Evolutionary conservation across 1,284 basidiomycete genomes (phyloP), one percentile per base, ranked within the genome.

Genomic region (Papiliotrema fonsecae): DNA sequence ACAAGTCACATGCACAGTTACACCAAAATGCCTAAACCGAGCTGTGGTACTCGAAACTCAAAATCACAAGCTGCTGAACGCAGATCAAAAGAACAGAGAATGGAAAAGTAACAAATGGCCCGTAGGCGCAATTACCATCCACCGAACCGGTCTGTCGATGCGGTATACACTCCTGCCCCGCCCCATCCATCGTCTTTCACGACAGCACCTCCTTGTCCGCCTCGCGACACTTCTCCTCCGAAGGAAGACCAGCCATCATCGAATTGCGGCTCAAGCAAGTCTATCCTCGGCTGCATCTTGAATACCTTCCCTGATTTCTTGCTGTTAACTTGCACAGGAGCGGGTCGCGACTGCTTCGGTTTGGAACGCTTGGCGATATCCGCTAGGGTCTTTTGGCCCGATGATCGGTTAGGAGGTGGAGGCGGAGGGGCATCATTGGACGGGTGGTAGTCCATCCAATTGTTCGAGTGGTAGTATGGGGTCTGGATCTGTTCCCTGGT

Each of bases 201-300:
- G 4, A 27, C 40, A 6, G 4, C 11, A 9, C 42, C 42, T 21
- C 42, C 42, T 32, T 34, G n/a, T 4, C 42, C 28, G 13, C 31
- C 39, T 21, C 2, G 46, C 54, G 38, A 32, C 42, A 30, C 43
- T 51, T 42, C 39, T 32, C 32, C 26, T 11, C 25, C 26, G 22
- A 16, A n/a, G 7, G 38, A 10, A 13, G 14, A 16, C 38, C 30
- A 42, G 22, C 21, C 25, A n/a, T 22, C 25, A 14, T 36, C 37
- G 25, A 39, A 45, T 30, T 38, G 41, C 16, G 40, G 39, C n/a
- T 47, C 48, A 6, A 18, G 18, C 32, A 27, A 18, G 18, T 18
- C 11, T 38, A 14, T 38, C 21, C 10, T 14, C n/a, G 28, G 13
- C 27, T 28, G 24, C 11, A 21, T 19, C 10, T 6, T 14, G 7